Percentiles rank a stretch among this genome's conserved stretches.
Conservation (phyloP, 495 filamentous ascomycete genomes). For the Clavariopsis aquatica region DNA sequence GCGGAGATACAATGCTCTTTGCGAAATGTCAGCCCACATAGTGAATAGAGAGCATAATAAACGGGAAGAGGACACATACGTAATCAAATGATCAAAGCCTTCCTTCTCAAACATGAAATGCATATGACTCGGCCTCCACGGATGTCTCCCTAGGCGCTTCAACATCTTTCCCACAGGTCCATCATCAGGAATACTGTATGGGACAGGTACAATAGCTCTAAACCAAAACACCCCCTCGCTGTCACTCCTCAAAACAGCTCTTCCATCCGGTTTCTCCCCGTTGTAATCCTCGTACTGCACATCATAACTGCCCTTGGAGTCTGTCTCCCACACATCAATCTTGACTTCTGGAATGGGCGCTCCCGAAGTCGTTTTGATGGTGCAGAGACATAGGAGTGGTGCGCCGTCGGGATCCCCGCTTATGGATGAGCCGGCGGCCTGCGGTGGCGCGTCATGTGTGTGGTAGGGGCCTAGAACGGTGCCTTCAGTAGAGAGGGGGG, state of each 20-base stretch:
- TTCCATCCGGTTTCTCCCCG: conserved; percentile 66
- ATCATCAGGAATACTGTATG: conserved; percentile 87
- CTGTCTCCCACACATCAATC: conserved; percentile 94
- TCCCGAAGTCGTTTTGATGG: conserved; percentile 67
- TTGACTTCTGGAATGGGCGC: conserved; percentile 68
- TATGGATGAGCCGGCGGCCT: conserved; percentile 66
- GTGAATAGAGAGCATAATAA: not conserved
- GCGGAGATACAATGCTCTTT: conserved; percentile 75
- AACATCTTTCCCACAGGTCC: conserved; percentile 84
- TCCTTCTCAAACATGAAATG: conserved; percentile 94
- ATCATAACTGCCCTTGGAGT: conserved; percentile 84
- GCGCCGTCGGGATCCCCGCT: conserved; percentile 69
- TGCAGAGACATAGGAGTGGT: conserved; percentile 76
- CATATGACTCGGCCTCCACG: conserved; percentile 83
- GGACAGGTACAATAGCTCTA: conserved; percentile 80
- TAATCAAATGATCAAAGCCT: conserved; percentile 83
- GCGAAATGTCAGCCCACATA: not conserved
- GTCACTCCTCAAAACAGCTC: conserved; percentile 75
- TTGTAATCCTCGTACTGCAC: conserved; percentile 74
- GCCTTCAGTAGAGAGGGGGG: conserved; percentile 72
- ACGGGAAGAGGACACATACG: conserved; percentile 55
- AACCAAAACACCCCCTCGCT: conserved; percentile 81
- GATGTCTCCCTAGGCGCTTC: conserved; percentile 68
- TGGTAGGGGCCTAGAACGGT: conserved; percentile 93
- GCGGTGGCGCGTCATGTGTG: conserved; percentile 76